Evolutionary conservation across 2,329 filamentous ascomycete genomes (phyloP).

Genomic region (Penicillium sp.): DNA sequence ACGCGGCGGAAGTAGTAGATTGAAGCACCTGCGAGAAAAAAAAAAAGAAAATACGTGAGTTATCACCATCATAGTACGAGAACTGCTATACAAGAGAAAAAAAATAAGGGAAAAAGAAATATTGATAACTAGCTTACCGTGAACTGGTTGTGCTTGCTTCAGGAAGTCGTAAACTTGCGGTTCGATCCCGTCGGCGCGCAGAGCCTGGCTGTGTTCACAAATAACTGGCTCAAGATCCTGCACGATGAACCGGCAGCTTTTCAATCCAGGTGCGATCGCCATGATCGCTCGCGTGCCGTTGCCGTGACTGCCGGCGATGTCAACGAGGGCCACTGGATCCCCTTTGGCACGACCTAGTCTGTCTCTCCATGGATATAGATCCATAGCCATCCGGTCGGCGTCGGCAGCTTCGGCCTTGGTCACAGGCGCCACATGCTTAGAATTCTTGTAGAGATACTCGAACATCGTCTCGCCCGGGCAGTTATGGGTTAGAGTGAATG

Average conservation of each 20-base stretch:
- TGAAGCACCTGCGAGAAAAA: constrained; percentile 26
- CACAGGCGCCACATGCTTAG: constrained; percentile 13
- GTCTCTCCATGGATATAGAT: constrained; percentile 25
- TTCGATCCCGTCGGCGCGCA: neutral
- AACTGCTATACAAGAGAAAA: neutral
- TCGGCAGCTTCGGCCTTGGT: constrained; percentile 23
- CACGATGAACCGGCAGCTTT: constrained; percentile 24
- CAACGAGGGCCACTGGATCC: constrained; percentile 22
- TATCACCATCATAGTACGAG: neutral
- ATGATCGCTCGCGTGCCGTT: constrained; percentile 21
- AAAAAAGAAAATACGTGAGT: neutral
- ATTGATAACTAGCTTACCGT: neutral
- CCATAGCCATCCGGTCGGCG: constrained; percentile 16
- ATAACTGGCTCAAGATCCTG: constrained; percentile 24
- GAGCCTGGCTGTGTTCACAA: constrained; percentile 13
- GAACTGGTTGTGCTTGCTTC: neutral
- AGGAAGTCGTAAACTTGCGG: neutral
- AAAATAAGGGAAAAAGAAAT: neutral
- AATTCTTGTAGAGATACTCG: constrained; percentile 8
- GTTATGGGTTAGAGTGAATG: constrained; percentile 19
- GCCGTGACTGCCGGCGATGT: constrained; percentile 25
- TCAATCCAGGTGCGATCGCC: constrained; percentile 8
- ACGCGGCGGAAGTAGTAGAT: constrained; percentile 36
- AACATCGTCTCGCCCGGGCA: constrained; percentile 24
- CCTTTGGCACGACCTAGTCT: constrained; percentile 12